Conservation (phyloP, 208 protist species). For the Acanthamoeba triangularis region DNA sequence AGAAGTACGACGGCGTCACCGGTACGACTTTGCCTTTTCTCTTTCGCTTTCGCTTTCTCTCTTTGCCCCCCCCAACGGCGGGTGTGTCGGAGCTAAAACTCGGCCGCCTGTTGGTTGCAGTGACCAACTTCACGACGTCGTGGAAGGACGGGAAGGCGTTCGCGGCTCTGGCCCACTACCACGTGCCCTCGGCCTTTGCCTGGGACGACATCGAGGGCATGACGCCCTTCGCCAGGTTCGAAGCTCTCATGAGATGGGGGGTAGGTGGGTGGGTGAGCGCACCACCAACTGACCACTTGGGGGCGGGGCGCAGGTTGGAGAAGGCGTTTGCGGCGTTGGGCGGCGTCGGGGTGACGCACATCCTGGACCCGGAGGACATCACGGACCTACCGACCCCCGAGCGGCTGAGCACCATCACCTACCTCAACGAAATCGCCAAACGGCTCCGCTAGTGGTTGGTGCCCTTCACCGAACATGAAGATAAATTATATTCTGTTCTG, state of each 20-base stretch:
- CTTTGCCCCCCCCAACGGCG: background rate
- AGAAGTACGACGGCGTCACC: conserved; percentile 30
- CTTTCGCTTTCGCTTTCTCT: background rate
- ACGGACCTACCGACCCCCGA: conserved; percentile 74
- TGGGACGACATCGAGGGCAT: background rate
- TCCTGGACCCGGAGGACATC: conserved; percentile 74
- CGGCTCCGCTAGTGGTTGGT: background rate
- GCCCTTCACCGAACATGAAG: too few relatives aligned
- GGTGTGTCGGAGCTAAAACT: background rate
- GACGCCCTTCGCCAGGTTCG: background rate
- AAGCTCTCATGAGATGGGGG: too few relatives aligned
- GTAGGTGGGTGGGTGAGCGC: too few relatives aligned
- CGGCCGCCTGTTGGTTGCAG: background rate
- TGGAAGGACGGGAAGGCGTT: conserved; percentile 68
- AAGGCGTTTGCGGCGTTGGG: conserved; percentile 63
- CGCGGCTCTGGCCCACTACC: conserved; percentile 17
- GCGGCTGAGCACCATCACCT: conserved; percentile 80
- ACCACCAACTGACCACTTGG: too few relatives aligned
- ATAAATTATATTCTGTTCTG: too few relatives aligned
- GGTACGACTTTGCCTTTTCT: background rate
- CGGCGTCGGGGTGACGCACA: conserved; percentile 52
- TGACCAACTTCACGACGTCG: conserved; percentile 62
- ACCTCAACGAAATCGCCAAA: conserved; percentile 69
- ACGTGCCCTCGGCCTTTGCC: background rate
- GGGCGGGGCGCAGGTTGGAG: background rate